Base-by-base conservation (phyloP, 176 grass and related monocot species). In the Dendrocalamus sinicus region DNA sequence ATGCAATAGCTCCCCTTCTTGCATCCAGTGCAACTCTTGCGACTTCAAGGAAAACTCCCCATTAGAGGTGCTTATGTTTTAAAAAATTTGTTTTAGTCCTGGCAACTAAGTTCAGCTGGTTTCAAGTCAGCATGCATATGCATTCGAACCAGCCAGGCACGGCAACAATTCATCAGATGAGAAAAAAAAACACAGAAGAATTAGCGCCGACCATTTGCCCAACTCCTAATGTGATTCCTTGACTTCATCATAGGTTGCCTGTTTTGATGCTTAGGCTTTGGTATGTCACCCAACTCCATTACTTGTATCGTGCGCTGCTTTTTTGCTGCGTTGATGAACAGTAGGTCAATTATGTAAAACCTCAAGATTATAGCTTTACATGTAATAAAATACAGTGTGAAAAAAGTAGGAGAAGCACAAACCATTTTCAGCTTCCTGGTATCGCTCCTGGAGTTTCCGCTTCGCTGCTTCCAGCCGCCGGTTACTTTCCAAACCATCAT, bases 341-440 rank as follows among this genome's bases (percentile, higher is more conserved):
- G 19, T 24, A 69, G 82, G 22, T 12, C 2, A 51, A 63, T 64
- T 63, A 79, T 67, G 51, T 45, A 67, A 65, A 87, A 88, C 63
- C 7, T 41, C 72, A 87, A 77, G 12, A 62, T 12, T 70, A 48
- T 40, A 84, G 9, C 28, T 63, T 16, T 58, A 44, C 9, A 84
- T 51, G 44, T 11, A 11, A 40, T 26, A 57, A 80, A 83, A 32
- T 65, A 30, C 5, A 8, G 62, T 26, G 4, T 9, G 1, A 17
- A 28, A 69, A 23, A 70, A 32, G n/a, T 52, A 6, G 15, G 5
- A 10, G n/a, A 75, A 52, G 67, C 35, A 91, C 74, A 2, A 84
- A 99, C 94, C 97, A 81, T 96, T 96, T 92, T 99, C 86, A 17
- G 89, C 90, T 94, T 99, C 94, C 45, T 94, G 90, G 47, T 99